Evolutionary conservation across 371 early-diverging fungal species (phyloP).

Genomic region (Dichotomocladium elegans): DNA sequence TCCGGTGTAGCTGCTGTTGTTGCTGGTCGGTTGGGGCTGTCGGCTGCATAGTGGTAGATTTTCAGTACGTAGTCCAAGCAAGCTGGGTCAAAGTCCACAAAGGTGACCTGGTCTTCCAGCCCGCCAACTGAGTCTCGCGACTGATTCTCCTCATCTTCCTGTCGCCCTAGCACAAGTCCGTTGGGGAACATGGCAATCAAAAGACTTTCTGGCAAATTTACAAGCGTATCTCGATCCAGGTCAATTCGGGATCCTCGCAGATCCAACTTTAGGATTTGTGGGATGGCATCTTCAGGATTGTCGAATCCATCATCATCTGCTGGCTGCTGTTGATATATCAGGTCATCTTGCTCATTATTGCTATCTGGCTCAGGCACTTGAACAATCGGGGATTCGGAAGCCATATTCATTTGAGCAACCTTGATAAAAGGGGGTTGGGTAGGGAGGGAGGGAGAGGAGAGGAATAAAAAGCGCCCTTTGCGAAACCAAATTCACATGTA

Average conservation of each 20-base stretch:
- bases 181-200: constrained; percentile 84
- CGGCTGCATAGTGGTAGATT: constrained; percentile 33
- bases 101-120: constrained; percentile 51
- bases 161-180: constrained; percentile 61
- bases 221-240: constrained; percentile 68
- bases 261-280: constrained; percentile 60
- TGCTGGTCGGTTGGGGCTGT: constrained; percentile 5
- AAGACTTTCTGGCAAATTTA: constrained; percentile 73
- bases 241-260: constrained; percentile 70
- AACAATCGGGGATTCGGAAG: constrained; percentile 39
- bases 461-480: too few species aligned
- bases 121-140: constrained; percentile 47
- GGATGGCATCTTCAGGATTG: constrained; percentile 40
- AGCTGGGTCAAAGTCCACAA: constrained; percentile 65
- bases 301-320: constrained; percentile 34
- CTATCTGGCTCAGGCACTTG: constrained; percentile 36
- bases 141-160: constrained; percentile 43
- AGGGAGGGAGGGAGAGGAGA: neutral
- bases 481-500: too few species aligned
- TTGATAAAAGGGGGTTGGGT: neutral
- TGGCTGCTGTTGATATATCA: constrained; percentile 26
- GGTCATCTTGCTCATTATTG: constrained; percentile 21
- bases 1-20: constrained; percentile 23
- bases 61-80: constrained; percentile 60
- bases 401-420: constrained; percentile 15